Evolutionary conservation across 768 basidiomycete species (phyloP).

Genomic region (Naganishia kalamii): DNA sequence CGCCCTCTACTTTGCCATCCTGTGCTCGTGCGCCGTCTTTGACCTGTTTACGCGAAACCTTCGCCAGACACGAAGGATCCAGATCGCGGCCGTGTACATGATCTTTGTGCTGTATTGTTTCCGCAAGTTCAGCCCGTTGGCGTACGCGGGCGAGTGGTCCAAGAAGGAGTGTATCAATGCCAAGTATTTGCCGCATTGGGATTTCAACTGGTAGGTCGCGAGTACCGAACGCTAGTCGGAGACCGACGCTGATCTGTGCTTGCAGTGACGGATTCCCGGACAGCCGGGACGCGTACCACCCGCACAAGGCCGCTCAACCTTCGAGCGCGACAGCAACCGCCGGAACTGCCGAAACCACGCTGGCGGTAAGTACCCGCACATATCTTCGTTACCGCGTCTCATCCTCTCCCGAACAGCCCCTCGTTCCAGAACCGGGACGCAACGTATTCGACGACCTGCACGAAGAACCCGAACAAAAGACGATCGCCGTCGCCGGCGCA

Average conservation of each 20-base stretch:
- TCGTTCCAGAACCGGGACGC: conserved; percentile 33
- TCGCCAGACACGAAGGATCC: conserved; percentile 67
- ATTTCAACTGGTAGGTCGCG: conserved; percentile 65
- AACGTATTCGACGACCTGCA: conserved; percentile 36
- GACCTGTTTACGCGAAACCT: conserved; percentile 77
- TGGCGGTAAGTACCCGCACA: conserved; percentile 6
- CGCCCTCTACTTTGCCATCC: conserved; percentile 57
- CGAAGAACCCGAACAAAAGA: conserved; percentile 38
- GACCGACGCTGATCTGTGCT: neutral
- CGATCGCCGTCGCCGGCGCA: conserved; percentile 36
- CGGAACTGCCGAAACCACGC: neutral
- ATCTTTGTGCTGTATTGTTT: conserved; percentile 65
- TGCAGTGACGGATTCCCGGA: conserved; percentile 13
- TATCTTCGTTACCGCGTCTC: too few relatives aligned
- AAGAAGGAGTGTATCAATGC: conserved; percentile 65
- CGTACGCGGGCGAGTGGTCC: conserved; percentile 84
- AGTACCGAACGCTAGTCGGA: neutral
- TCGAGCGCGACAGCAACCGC: neutral
- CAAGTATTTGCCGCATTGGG: conserved; percentile 89
- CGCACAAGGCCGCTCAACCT: conserved; percentile 1
- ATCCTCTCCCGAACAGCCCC: neutral
- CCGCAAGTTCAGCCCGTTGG: conserved; percentile 67
- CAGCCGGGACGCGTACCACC: conserved; percentile 14
- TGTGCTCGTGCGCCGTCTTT: conserved; percentile 69
- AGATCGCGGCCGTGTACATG: conserved; percentile 69